Percentiles rank a stretch among this genome's conserved stretches.
phyloP scores from a whole-genome alignment of 345 rosid genomes.

The Stellera chamaejasme region DNA sequence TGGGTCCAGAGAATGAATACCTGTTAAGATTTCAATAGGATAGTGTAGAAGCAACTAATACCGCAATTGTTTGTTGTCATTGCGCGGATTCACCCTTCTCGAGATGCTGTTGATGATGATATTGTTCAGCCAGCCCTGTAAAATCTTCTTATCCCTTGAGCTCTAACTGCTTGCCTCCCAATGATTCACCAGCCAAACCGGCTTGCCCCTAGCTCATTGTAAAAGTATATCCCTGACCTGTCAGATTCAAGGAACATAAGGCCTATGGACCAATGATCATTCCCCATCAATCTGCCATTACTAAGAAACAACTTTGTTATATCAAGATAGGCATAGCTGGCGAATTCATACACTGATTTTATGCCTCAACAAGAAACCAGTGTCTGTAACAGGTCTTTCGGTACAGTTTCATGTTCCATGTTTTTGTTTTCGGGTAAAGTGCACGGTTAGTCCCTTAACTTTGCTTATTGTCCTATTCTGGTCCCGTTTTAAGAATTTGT shows the following conservation, averaged over 20 bases:
- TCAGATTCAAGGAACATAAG: conserved; percentile 1
- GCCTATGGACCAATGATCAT: too few relatives aligned
- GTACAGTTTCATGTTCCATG: too few relatives aligned
- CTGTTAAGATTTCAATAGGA: too few relatives aligned
- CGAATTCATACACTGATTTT: neutral
- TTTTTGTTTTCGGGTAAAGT: too few relatives aligned
- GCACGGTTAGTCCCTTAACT: too few relatives aligned
- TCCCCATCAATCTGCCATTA: neutral
- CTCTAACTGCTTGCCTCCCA: conserved; percentile 51
- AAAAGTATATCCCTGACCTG: conserved; percentile 79
- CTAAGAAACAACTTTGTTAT: neutral
- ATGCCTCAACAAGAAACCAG: neutral
- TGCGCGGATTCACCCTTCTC: conserved; percentile 51
- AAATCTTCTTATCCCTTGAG: conserved; percentile 37
- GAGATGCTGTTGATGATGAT: conserved; percentile 80
- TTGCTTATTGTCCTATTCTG: too few relatives aligned
- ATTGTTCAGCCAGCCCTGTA: conserved; percentile 48
- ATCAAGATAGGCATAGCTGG: neutral
- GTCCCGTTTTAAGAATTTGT: too few relatives aligned
- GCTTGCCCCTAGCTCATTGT: conserved; percentile 53
- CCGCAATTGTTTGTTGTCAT: conserved; percentile 52
- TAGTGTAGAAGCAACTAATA: too few relatives aligned
- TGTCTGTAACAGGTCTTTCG: too few relatives aligned
- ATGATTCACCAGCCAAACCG: conserved; percentile 38
- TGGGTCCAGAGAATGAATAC: too few relatives aligned